Evolutionary conservation across 306 rosid genomes (phyloP), one percentile per base, ranked within the genome.

Genomic region (Herpetospermum pedunculosum): DNA sequence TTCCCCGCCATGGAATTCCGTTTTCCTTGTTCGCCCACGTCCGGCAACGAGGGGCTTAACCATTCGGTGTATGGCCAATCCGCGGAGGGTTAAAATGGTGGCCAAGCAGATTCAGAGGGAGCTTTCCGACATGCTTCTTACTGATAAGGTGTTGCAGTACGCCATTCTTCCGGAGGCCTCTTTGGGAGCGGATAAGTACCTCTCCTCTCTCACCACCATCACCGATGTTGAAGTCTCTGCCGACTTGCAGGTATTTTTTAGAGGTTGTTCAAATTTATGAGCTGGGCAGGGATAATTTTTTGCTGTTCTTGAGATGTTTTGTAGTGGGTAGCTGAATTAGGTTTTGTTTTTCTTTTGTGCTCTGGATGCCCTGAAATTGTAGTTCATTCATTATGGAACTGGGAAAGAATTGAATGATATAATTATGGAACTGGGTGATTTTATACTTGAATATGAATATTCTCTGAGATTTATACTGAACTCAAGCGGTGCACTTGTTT

Each of bases 1-100:
- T 76, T 41, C 52, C 75, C 79, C 67, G n/a, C 80, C 84, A 25
- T 54, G 85, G 60, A 78, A 62, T 29, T 76, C 77, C 29, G 55
- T 50, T 48, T 75, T 73, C 21, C 48, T 70, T 11, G 40, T 77
- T 48, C 40, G 46, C 58, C 23, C 55, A 47, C 76, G 3, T 15
- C 82, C 62, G 28, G 57, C 28, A 34, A 37, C 8, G 37, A 72
- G 83, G 58, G 75, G 83, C 65, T 47, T 67, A 4, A 71, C 80
- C 28, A 70, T 88, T 19, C 83, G 78, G 85, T 91, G 95, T 81
- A 94, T 94, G 97, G 97, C 97, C 0, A 89, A 89, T 76, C 94
- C 99, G 0, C 77, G 89, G 60, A 82, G 99, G 82, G 95, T 94
- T 57, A 90, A 91, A 81, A 94, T 94, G 97, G 99, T 94, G 81